Percentiles rank a stretch among this genome's conserved stretches.
Conservation (phyloP, 1,139 yeast species). For the Candida neerlandica region DNA sequence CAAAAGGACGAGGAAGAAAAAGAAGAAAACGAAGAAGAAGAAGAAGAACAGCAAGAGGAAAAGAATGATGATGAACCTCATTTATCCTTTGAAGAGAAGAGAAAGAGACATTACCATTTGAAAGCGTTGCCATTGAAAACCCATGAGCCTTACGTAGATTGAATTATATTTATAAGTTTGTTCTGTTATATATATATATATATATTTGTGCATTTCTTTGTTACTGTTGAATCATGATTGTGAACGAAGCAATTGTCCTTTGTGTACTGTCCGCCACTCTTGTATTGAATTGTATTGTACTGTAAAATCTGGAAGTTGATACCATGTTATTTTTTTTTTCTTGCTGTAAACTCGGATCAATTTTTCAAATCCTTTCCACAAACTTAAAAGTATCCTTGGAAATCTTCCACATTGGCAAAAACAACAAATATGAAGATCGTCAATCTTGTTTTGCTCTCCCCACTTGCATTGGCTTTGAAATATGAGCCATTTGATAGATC, state of each 20-base stretch:
- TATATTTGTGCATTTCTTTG: not conserved
- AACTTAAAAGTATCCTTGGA: not conserved
- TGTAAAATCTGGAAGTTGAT: too few species aligned
- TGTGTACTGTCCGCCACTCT: not conserved
- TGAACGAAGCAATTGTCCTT: too few species aligned
- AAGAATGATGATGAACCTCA: slow-evolving; percentile 48
- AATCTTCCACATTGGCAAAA: not conserved
- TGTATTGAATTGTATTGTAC: not conserved
- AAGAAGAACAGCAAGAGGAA: slow-evolving; percentile 50
- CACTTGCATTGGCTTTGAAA: not conserved
- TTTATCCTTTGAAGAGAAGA: slow-evolving; percentile 67
- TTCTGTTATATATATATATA: not conserved
- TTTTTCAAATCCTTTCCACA: not conserved
- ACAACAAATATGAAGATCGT: not conserved
- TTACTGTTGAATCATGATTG: not conserved
- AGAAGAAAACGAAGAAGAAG: slow-evolving; percentile 35
- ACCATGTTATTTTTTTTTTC: not conserved
- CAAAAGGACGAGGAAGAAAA: slow-evolving; percentile 22
- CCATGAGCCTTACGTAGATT: not conserved
- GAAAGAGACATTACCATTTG: slow-evolving; percentile 77
- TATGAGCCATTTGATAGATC: slow-evolving; percentile 34
- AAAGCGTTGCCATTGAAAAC: slow-evolving; percentile 56
- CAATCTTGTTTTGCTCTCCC: not conserved
- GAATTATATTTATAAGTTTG: not conserved
- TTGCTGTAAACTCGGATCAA: not conserved